Percentiles rank a stretch among this genome's conserved stretches.
Conservation (phyloP, 441 rosid genomes). For the Arabidopsis hybrid region DNA sequence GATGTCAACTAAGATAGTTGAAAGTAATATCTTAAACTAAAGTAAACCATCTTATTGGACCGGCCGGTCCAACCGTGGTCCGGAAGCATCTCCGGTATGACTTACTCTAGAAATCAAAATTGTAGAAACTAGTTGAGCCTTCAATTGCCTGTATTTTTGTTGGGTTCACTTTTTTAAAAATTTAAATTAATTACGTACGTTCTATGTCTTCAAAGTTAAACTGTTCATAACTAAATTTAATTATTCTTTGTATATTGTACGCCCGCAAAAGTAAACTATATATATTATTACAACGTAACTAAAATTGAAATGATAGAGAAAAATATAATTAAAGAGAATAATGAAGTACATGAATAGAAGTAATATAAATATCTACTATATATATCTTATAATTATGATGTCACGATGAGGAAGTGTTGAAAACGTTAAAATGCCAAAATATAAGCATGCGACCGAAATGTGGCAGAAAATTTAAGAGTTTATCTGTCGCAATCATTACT, state of each 20-base stretch:
- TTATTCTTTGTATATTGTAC: neutral
- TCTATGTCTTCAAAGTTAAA: neutral
- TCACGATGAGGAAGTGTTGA: slow-evolving; percentile 32
- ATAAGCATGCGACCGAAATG: slow-evolving; percentile 37
- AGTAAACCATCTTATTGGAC: neutral
- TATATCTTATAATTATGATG: slow-evolving; percentile 29
- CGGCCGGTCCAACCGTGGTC: neutral
- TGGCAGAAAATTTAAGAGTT: slow-evolving; percentile 34
- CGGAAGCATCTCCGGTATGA: neutral
- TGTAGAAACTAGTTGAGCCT: neutral
- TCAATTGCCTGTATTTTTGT: neutral
- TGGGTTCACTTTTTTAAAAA: neutral
- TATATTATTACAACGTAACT: neutral
- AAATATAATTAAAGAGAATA: neutral
- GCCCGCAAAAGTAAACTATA: neutral
- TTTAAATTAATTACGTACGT: neutral
- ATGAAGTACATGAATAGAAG: neutral
- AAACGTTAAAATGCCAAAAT: slow-evolving; percentile 22
- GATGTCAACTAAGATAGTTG: neutral
- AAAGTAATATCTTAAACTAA: neutral
- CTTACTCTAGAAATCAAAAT: neutral
- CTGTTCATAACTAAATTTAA: neutral
- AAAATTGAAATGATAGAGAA: neutral
- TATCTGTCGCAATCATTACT: slow-evolving; percentile 37
- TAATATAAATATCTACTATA: neutral